These are phyloP conservation scores for Yamadazyma sp. DNA, from an alignment of 1,139 yeast genomes.

Conservation along the genomic window DNA sequence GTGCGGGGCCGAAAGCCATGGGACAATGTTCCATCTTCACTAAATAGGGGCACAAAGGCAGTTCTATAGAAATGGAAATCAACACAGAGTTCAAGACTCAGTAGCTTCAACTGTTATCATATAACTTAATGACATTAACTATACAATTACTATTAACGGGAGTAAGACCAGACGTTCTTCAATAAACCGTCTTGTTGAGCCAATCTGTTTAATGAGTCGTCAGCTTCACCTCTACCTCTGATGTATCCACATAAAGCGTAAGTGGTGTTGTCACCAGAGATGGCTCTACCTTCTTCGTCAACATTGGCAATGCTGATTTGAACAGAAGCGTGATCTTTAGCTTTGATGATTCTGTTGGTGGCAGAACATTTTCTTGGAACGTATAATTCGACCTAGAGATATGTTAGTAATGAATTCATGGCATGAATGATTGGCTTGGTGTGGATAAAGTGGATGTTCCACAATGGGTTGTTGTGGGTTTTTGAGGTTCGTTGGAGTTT, in stretches of 20 bases:
- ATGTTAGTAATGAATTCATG: slow-evolving; percentile 28
- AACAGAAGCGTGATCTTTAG: slow-evolving; percentile 99
- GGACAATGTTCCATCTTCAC: too few species aligned
- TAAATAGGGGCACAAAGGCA: too few species aligned
- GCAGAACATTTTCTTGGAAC: slow-evolving; percentile 99
- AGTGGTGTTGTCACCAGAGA: slow-evolving; percentile 88
- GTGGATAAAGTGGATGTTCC: too few species aligned
- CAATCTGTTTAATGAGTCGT: slow-evolving; percentile 98
- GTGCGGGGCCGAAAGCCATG: neutral
- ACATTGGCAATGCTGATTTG: slow-evolving; percentile 62
- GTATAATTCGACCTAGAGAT: slow-evolving; percentile 91
- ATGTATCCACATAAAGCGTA: slow-evolving; percentile 97
- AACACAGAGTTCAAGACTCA: too few species aligned
- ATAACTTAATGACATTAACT: slow-evolving; percentile 20
- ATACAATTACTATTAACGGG: slow-evolving; percentile 68
- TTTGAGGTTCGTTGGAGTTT: neutral
- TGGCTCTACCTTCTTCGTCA: slow-evolving; percentile 94
- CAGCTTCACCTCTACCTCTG: slow-evolving; percentile 82
- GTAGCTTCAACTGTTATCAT: neutral
- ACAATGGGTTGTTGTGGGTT: neutral
- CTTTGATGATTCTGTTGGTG: slow-evolving; percentile 99
- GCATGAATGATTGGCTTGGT: neutral
- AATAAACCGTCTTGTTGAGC: slow-evolving; percentile 98
- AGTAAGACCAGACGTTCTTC: slow-evolving; percentile 98
- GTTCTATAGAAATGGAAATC: too few species aligned